phyloP scores from a whole-genome alignment of 768 basidiomycete species.

The Vararia minispora region DNA sequence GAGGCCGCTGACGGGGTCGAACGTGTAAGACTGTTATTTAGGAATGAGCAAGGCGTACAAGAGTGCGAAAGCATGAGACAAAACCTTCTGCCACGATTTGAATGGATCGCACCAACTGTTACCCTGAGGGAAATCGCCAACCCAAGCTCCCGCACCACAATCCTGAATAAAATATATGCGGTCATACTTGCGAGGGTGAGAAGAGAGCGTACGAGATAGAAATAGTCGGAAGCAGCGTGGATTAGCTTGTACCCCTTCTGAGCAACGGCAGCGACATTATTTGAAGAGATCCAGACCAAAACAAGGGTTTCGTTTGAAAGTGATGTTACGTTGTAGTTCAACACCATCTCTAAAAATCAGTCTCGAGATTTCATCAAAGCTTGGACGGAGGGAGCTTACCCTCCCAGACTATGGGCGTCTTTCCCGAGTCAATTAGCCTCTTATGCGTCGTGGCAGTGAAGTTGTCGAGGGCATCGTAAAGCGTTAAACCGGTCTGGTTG shows the following conservation, averaged over 20 bases:
- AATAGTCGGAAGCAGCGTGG: slow-evolving; percentile 42
- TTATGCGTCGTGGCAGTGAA: slow-evolving; percentile 26
- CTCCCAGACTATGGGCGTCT: slow-evolving; percentile 39
- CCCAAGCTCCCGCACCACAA: too few species aligned
- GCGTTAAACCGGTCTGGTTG: slow-evolving; percentile 20
- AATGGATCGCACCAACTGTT: slow-evolving; percentile 24
- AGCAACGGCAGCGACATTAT: slow-evolving; percentile 46
- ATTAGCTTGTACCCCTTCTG: slow-evolving; percentile 49
- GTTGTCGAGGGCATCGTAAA: slow-evolving; percentile 28
- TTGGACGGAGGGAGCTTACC: slow-evolving; percentile 13
- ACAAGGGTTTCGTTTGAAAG: slow-evolving; percentile 6
- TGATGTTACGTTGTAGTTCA: slow-evolving; percentile 1
- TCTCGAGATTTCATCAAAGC: not conserved
- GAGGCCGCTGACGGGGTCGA: slow-evolving; percentile 25
- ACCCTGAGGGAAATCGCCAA: too few species aligned
- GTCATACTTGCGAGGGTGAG: too few species aligned
- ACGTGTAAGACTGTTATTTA: slow-evolving; percentile 25
- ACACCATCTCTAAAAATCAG: not conserved
- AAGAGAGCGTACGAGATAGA: slow-evolving; percentile 4
- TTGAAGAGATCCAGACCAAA: slow-evolving; percentile 56
- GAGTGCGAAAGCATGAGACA: slow-evolving; percentile 10
- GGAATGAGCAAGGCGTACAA: slow-evolving; percentile 16
- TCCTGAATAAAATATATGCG: too few species aligned
- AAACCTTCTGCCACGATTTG: slow-evolving; percentile 25
- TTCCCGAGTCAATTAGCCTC: slow-evolving; percentile 23